Base-by-base conservation (phyloP, 345 rosid species). In the Combretum micranthum region DNA sequence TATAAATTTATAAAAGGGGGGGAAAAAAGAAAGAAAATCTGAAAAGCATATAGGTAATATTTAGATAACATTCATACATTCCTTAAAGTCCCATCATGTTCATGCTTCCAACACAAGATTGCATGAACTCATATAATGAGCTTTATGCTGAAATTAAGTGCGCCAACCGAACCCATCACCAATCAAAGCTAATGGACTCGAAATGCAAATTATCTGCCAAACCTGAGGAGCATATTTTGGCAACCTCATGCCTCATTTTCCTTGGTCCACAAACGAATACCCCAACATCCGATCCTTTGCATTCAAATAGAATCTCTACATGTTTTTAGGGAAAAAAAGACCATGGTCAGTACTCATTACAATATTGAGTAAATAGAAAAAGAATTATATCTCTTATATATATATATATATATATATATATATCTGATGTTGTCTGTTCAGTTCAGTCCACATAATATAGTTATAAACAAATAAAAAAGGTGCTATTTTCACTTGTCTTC, bases 111-210 rank as follows among this genome's bases (percentile, higher is more conserved):
- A n/a, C n/a, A n/a, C n/a, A n/a, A n/a, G n/a, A n/a, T n/a, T n/a
- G n/a, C n/a, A n/a, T n/a, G n/a, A n/a, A n/a, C n/a, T n/a, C n/a
- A n/a, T n/a, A n/a, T n/a, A n/a, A 3, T 32, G 39, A 32, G 8
- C 9, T 32, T 32, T 32, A n/a, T n/a, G 39, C 39, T 6, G 39
- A 32, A 2, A 25, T 25, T 25, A 4, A 4, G 39, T 6, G 39
- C 8, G 39, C 8, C 39, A 32, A 32, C 9, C 39, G 9, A 32
- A 32, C 39, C 39, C 19, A 0, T 73, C 78, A 80, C 86, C 90
- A 84, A 75, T 68, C 68, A 66, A 87, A 82, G 73, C 83, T 82
- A 45, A 82, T 78, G 7, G 84, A 78, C 64, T 87, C 83, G 21
- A 82, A 82, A 39, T 82, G 83, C 26, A 78, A 56, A 50, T 82